These are phyloP conservation scores for Talaromyces rugulosus DNA, from an alignment of 2,329 filamentous ascomycete species.

Conservation along the genomic window DNA sequence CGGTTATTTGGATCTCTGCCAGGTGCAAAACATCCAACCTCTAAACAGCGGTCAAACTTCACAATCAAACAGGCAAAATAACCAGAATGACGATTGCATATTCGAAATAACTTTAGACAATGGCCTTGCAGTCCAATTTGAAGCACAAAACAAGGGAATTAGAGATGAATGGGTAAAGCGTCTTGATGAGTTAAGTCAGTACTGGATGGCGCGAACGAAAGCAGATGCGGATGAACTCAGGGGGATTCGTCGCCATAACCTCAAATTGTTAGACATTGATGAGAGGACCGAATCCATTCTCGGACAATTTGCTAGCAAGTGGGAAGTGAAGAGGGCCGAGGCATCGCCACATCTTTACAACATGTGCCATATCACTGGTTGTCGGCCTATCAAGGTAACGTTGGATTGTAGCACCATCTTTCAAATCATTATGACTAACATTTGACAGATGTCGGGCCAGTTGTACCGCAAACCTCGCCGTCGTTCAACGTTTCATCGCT, in stretches of 20 bases:
- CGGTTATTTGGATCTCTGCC: conserved; percentile 60
- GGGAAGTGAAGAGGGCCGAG: conserved; percentile 62
- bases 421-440: neutral
- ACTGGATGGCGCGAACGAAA: conserved; percentile 57
- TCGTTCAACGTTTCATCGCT: conserved; percentile 58
- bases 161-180: conserved; percentile 60
- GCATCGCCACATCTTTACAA: conserved; percentile 64
- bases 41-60: neutral
- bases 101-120: conserved; percentile 62
- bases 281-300: conserved; percentile 61
- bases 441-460: conserved; percentile 51
- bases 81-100: conserved; percentile 52
- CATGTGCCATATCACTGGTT: conserved; percentile 61
- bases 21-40: conserved; percentile 55
- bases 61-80: conserved; percentile 47
- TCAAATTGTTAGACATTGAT: conserved; percentile 58
- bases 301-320: conserved; percentile 64
- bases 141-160: conserved; percentile 54
- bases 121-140: conserved; percentile 57
- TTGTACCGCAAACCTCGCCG: conserved; percentile 62
- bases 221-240: conserved; percentile 58
- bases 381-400: conserved; percentile 54
- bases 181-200: conserved; percentile 53
- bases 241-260: conserved; percentile 53
- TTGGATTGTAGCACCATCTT: neutral